Evolutionary conservation across 192 early-diverging fungal genomes (phyloP), one percentile per base, ranked within the genome.

Genomic region (Mortierella antarctica): DNA sequence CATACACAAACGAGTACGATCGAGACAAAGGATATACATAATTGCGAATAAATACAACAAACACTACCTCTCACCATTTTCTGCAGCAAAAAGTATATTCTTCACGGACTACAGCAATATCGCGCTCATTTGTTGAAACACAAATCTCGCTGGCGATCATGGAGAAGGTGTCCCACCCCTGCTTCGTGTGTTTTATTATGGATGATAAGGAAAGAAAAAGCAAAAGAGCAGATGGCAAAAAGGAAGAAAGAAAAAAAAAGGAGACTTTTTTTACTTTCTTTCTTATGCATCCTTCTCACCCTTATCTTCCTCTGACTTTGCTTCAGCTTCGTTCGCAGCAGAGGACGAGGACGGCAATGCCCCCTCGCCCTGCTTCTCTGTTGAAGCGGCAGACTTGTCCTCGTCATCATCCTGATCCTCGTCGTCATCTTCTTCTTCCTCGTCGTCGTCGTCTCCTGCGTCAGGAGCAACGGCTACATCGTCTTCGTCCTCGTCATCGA

Each of bases 401-500:
- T 68, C 59, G 2, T 57, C 45, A 0, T 80, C 70, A 23, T 80
- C 64, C 6, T 71, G 70, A 8, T 80, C 68, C 0, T 79, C 77
- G 0, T 71, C 76, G 0, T 80, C 77, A 4, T 80, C 77, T 17
- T 72, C 77, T 1, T 80, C 77, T 7, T 72, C 77, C 0, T 80
- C 77, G 1, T 80, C 77, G 0, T 80, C 77, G 2, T 79, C 69
- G 1, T 80, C 69, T 4, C 41, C 68, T 2, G 18, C 69, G 5
- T 67, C 75, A 23, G 68, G 75, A 18, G 75, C 62, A 17, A 56
- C 69, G 5, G 58, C 56, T 7, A 17, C 58, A 17, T 79, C 74
- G 17, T 77, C 75, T 21, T 62, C 73, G 11, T 87, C 83, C 6
- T 85, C 84, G 44, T 83, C 86, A 7, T 74, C 78, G 18, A 83